Base-by-base conservation (phyloP, 208 protist species). In the Trypanosoma scelopori region DNA sequence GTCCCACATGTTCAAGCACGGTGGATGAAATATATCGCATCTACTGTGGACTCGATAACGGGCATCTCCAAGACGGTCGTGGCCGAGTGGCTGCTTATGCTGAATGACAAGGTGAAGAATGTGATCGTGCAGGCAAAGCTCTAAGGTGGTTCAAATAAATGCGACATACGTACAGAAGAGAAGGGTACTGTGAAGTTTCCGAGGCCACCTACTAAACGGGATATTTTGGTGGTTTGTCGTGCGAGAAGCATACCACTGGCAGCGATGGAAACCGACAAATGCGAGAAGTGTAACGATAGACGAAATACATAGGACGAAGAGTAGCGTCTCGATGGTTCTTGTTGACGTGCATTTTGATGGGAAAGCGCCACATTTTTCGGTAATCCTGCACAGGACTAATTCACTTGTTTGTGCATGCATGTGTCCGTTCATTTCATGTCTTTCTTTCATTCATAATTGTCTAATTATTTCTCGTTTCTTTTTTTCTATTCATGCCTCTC, bases 1-100 rank as follows among this genome's bases (percentile, higher is more conserved):
- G 75, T 82, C 1, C 74, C 70, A 16, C 66, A 52, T 20, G 55
- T 82, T 15, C 84, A 89, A 65, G 48, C 68, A 41, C 77, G 89
- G 53, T 85, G 85, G 35, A 72, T 91, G 28, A 86, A 91, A 67
- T 83, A 90, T 69, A 79, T 91, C 55, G 78, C 69, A 61, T 32
- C 18, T 6, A 73, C 75, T 20, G 82, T 94, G 7, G 84, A 91
- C 57, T 55, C 56, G 27, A 71, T 88, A 28, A 46, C 78, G 35
- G 89, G 82, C 15, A 73, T 65, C 12, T 72, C 71, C 20, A 94
- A 94, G 67, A 81, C 78, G 48, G 65, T 67, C 23, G 79, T 94
- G 28, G 84, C 81, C n/a, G 78, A 91, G 70, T 94, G 89, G 89
- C 85, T 82, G 35, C 57, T 94, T 48, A 81, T 55, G 32, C 66